Percentiles rank a stretch among this genome's conserved stretches.
These are phyloP conservation scores for Dictyophora rubrovolvata DNA, from an alignment of 768 basidiomycete genomes.

Conservation along the genomic window DNA sequence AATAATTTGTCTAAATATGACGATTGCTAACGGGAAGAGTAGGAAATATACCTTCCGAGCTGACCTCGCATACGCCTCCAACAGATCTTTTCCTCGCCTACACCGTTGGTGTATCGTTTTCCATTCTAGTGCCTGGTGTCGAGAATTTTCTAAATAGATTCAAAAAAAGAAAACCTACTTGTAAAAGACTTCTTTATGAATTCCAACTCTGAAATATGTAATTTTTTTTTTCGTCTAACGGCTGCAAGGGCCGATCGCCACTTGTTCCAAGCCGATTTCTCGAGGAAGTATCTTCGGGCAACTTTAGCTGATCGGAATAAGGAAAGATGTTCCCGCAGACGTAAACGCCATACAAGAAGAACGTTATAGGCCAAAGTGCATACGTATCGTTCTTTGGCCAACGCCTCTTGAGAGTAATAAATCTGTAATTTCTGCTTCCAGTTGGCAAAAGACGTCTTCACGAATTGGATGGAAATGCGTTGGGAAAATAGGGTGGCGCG, in stretches of 20 bases:
- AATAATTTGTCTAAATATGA: not conserved
- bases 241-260: constrained; percentile 40
- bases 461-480: not conserved
- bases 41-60: not conserved
- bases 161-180: constrained; percentile 21
- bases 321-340: constrained; percentile 39
- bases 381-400: constrained; percentile 42
- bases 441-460: not conserved
- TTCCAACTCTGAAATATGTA: constrained; percentile 29
- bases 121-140: not conserved
- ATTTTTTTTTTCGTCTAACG: constrained; percentile 34
- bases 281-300: constrained; percentile 41
- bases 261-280: constrained; percentile 35
- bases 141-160: not conserved
- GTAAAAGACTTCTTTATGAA: constrained; percentile 27
- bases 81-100: not conserved
- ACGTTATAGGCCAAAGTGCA: constrained; percentile 28
- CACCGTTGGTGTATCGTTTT: not conserved
- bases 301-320: constrained; percentile 43
- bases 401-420: constrained; percentile 36
- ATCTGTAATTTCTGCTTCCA: constrained; percentile 13
- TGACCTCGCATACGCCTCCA: not conserved
- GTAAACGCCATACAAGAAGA: constrained; percentile 47
- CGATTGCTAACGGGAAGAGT: not conserved
- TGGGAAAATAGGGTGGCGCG: constrained; percentile 7